These are phyloP conservation scores for Linum tenue DNA, from an alignment of 345 rosid species.

Conservation along the genomic window DNA sequence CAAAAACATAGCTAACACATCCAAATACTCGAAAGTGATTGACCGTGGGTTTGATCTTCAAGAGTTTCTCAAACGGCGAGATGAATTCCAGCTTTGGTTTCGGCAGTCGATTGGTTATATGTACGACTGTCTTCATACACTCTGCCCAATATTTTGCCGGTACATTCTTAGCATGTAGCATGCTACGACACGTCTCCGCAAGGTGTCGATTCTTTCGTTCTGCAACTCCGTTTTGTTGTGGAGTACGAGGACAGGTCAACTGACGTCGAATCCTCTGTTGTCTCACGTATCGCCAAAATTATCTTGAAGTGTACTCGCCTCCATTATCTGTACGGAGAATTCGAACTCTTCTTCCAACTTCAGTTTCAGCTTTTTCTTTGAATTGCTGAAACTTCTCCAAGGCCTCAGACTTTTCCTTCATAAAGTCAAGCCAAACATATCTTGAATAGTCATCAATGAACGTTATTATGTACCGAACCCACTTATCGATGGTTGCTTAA, in stretches of 20 bases:
- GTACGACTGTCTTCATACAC: neutral
- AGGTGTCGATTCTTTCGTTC: constrained; percentile 3
- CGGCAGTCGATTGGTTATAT: neutral
- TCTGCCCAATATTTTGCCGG: neutral
- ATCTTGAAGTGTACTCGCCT: neutral
- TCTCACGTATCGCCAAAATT: neutral
- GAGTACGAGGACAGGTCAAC: neutral
- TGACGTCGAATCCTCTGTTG: neutral
- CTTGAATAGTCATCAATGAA: neutral
- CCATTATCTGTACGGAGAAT: neutral
- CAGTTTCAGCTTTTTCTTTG: neutral
- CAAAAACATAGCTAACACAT: constrained; percentile 1
- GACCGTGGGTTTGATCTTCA: neutral
- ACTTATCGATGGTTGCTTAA: too few species aligned
- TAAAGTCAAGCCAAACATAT: neutral
- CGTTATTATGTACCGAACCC: neutral
- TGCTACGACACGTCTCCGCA: neutral
- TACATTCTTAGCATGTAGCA: neutral
- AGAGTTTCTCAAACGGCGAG: neutral
- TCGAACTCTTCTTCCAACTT: neutral
- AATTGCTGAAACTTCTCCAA: neutral
- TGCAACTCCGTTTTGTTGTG: neutral
- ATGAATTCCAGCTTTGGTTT: neutral
- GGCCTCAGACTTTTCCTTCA: neutral
- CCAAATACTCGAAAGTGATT: neutral